phyloP scores from a whole-genome alignment of 805 yeast genomes.

The Lipomyces orientalis region DNA sequence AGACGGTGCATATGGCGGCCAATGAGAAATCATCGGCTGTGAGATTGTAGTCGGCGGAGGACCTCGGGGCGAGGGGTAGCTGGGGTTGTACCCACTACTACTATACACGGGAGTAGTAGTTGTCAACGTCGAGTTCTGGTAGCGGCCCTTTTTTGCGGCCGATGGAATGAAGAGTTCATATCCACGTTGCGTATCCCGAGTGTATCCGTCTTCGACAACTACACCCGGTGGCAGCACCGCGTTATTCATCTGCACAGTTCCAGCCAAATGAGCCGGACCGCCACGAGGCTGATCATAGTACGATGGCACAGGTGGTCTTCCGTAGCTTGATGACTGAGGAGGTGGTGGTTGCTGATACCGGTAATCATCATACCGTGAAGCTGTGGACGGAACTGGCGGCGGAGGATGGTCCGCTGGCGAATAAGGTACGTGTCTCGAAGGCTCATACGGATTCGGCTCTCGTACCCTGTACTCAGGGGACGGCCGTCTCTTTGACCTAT shows the following conservation, averaged over 20 bases:
- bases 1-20: slow-evolving; percentile 15
- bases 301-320: not conserved
- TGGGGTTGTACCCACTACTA: not conserved
- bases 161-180: slow-evolving; percentile 34
- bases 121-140: slow-evolving; percentile 1
- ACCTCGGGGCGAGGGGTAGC: not conserved
- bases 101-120: slow-evolving; percentile 6
- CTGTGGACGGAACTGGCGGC: not conserved
- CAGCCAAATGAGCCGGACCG: not conserved
- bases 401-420: slow-evolving; percentile 2
- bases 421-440: slow-evolving; percentile 1
- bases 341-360: not conserved
- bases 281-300: slow-evolving; percentile 2
- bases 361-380: not conserved
- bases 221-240: slow-evolving; percentile 17
- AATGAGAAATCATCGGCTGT: slow-evolving; percentile 12
- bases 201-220: slow-evolving; percentile 28
- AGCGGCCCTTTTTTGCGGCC: slow-evolving; percentile 27
- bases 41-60: not conserved
- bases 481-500: not conserved
- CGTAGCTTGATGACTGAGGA: not conserved
- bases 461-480: not conserved
- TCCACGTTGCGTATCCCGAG: slow-evolving; percentile 30
- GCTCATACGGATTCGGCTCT: not conserved
- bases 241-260: slow-evolving; percentile 10